Percentiles rank a stretch among this genome's conserved stretches.
phyloP scores from a whole-genome alignment of 176 grass and related monocot species.

The Musa troglodytarum region DNA sequence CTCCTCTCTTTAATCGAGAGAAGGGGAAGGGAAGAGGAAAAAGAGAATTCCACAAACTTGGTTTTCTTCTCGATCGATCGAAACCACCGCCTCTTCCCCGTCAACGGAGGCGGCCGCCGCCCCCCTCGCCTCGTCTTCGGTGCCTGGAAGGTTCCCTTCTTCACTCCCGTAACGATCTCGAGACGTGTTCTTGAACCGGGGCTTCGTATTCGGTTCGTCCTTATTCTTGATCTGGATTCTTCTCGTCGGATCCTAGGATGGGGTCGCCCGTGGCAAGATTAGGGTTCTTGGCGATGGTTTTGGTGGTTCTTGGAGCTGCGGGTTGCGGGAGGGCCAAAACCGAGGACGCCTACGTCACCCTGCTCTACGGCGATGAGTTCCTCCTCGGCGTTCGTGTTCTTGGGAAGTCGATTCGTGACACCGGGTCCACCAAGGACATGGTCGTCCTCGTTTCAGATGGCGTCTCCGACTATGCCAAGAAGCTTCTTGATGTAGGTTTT shows the following conservation, averaged over 20 bases:
- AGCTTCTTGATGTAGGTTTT: slow-evolving; percentile 44
- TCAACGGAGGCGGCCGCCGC: too few species aligned
- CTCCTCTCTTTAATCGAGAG: too few species aligned
- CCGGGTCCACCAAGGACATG: slow-evolving; percentile 51
- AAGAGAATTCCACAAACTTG: too few species aligned
- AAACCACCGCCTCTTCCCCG: too few species aligned
- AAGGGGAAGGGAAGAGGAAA: too few species aligned
- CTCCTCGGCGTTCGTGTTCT: slow-evolving; percentile 85
- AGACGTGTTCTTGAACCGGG: too few species aligned
- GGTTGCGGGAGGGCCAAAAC: slow-evolving; percentile 26
- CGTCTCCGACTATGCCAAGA: slow-evolving; percentile 59
- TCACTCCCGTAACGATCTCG: too few species aligned
- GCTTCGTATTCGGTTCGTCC: too few species aligned
- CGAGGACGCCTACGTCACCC: slow-evolving; percentile 83
- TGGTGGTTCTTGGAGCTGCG: slow-evolving; percentile 17
- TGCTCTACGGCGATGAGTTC: slow-evolving; percentile 91
- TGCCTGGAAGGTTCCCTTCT: too few species aligned
- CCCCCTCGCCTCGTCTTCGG: too few species aligned
- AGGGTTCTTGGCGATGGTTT: slow-evolving; percentile 5
- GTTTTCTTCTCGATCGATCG: too few species aligned
- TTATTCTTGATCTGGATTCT: background rate
- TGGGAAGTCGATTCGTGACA: slow-evolving; percentile 81
- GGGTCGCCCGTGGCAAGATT: background rate
- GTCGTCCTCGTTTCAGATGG: slow-evolving; percentile 95
- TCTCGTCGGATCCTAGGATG: slow-evolving; percentile 3